Evolutionary conservation across 306 rosid genomes (phyloP), one percentile per base, ranked within the genome.

Genomic region (Clitoria ternatea): DNA sequence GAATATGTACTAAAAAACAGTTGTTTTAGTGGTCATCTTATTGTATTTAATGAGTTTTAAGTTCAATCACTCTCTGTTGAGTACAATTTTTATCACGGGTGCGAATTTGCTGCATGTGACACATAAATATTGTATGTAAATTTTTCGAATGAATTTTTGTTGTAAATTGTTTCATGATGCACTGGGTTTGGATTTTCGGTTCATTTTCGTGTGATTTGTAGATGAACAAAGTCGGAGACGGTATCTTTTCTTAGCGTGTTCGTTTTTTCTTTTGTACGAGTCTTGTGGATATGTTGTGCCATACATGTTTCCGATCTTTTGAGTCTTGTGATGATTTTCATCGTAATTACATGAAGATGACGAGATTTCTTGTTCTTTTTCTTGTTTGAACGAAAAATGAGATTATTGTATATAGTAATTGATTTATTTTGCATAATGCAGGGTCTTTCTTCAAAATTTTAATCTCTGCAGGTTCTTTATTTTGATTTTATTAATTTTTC

Each of bases 231-330:
- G 36, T 60, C 3, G 23, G 3, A 44, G 45, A 23, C 69, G 40
- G 6, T 35, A 23, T 3, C 26, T 0, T 62, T 53, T 3, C 7
- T 49, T 61, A 12, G 12, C 23, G 4, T 32, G 4, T 7, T 22
- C 17, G 27, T 43, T 69, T 15, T 23, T 5, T 12, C 0, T 39
- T 1, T 8, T 30, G 40, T 40, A 17, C 14, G 48, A 30, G 22
- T 52, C 35, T n/a, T 55, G 45, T 53, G 57, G 33, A 29, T 57
- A n/a, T 66, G 19, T 43, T 60, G 10, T 50, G 7, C 11, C 30
- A 23, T 32, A 50, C 48, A 42, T 69, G 53, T 61, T 52, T 69
- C 59, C 36, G 78, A 70, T 76, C 79, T 71, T 32, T 49, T 26
- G 7, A 30, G 22, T 66, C 2, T 57, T 52, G 22, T 27, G 48